Percentiles rank a stretch among this genome's conserved stretches.
Evolutionary conservation across 1,284 basidiomycete species (phyloP).

Genomic region (Ustilago bromivora): DNA sequence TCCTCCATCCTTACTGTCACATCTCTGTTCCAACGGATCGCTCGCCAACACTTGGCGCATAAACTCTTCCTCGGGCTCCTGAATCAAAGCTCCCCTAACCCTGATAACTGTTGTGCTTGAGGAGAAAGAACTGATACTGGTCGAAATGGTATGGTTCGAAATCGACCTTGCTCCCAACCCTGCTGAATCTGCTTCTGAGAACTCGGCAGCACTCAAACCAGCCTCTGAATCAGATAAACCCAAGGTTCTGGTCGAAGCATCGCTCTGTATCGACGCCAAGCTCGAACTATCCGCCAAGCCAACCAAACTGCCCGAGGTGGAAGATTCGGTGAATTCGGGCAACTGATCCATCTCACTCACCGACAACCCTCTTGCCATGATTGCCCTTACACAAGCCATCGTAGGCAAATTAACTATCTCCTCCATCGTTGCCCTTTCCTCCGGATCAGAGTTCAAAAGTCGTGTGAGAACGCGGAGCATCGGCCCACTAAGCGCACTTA

Average conservation of each 20-base stretch:
- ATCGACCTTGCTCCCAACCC: conserved; percentile 32
- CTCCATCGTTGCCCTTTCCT: conserved; percentile 54
- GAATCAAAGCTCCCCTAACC: conserved; percentile 65
- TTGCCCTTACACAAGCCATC: conserved; percentile 49
- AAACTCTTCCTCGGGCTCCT: conserved; percentile 63
- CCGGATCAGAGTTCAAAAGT: conserved; percentile 54
- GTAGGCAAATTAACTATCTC: conserved; percentile 56
- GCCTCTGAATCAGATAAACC: conserved; percentile 32
- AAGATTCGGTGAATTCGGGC: conserved; percentile 53
- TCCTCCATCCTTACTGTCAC: conserved; percentile 1
- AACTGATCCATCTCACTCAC: conserved; percentile 66
- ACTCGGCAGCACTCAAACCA: conserved; percentile 28
- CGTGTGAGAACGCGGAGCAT: conserved; percentile 60
- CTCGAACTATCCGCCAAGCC: conserved; percentile 29
- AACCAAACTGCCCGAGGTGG: conserved; percentile 31
- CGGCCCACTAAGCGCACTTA: conserved; percentile 73
- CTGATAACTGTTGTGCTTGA: conserved; percentile 36
- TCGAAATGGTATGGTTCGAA: conserved; percentile 16
- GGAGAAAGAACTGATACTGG: conserved; percentile 36
- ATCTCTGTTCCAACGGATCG: conserved; percentile 32
- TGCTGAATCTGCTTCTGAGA: conserved; percentile 29
- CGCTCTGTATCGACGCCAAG: conserved; percentile 35
- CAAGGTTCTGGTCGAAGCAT: conserved; percentile 33
- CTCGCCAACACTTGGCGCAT: conserved; percentile 56
- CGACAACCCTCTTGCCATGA: conserved; percentile 58